Conservation (phyloP, 2,329 filamentous ascomycete genomes). For the Fusarium sp. region DNA sequence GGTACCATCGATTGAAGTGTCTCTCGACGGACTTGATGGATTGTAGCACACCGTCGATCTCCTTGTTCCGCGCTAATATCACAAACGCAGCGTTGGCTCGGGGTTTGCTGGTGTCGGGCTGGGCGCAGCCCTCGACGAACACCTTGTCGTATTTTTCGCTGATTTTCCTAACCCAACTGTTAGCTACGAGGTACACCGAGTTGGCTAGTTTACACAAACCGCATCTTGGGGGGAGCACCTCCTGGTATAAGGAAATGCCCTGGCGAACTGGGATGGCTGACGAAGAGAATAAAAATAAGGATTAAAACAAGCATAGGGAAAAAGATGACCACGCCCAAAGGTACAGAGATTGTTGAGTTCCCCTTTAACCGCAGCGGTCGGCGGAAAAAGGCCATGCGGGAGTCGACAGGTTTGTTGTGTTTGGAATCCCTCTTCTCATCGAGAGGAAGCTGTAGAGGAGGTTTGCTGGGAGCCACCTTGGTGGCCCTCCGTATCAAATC, state of each 20-base stretch:
- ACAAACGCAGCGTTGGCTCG: conserved; percentile 96
- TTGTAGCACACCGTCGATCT: conserved; percentile 94
- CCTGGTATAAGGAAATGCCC: conserved; percentile 85
- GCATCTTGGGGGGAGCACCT: conserved; percentile 88
- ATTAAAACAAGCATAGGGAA: conserved; percentile 94
- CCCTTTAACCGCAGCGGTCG: conserved; percentile 89
- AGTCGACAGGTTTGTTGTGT: conserved; percentile 58
- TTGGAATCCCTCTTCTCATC: conserved; percentile 64
- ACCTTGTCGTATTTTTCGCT: conserved; percentile 98
- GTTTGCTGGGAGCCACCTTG: conserved; percentile 61
- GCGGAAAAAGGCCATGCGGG: conserved; percentile 82
- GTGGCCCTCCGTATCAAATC: conserved; percentile 70
- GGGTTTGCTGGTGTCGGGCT: conserved; percentile 81
- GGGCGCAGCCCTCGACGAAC: conserved; percentile 89
- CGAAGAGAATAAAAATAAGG: conserved; percentile 89
- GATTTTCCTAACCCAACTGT: conserved; percentile 78
- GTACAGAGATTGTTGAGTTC: conserved; percentile 93
- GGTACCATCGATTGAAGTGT: conserved; percentile 98
- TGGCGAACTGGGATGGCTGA: conserved; percentile 86
- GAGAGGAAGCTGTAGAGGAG: conserved; percentile 59
- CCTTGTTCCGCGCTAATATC: conserved; percentile 94
- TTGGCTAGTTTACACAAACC: conserved; percentile 67
- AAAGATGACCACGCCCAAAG: conserved; percentile 89
- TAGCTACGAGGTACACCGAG: conserved; percentile 25
- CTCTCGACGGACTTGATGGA: conserved; percentile 98